Base-by-base conservation (phyloP, 2,329 filamentous ascomycete species). In the Talaromyces sp. region DNA sequence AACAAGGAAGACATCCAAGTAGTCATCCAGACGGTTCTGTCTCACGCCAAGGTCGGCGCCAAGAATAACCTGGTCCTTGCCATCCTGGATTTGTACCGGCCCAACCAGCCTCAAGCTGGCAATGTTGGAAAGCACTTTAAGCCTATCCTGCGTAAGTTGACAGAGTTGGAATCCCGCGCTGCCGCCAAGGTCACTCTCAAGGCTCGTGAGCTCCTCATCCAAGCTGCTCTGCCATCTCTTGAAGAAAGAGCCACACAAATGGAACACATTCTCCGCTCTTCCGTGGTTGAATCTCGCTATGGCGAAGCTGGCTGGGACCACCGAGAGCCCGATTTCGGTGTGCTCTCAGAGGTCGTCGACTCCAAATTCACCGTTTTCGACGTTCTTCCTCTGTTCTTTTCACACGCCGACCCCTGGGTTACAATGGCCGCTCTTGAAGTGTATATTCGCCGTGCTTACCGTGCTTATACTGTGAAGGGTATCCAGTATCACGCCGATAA, bases 351-450 rank as follows among this genome's bases (percentile, higher is more conserved):
- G 77, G 93, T 99, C 32, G 91, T 99, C 57, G 95, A 99, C 77
- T 98, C 95, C 58, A 96, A 96, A 80, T 98, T 96, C 81, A 98
- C 93, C 49, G 95, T 99, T 65, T 96, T 97, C 68, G 95, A 99
- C 72, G 95, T 99, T 19, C 78, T 99, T 66, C 90, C 93, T 8
- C 87, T 91, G 61, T 99, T 99, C 86, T 99, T 99, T 73, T 90
- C 88, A 35, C 92, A 99, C 77, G 86, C 90, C 49, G 95, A 99
- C 71, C 88, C 91, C 13, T 98, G 92, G 91, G 93, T 99, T 31
- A 91, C 91, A 8, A 81, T 97, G 63, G 95, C 95, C 62, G 91
- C 95, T 54, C 85, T 99, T 4, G 95, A 99, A 75, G 93, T 98
- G 55, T 99, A 99, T 75, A 88, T 96, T 64, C 93, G 95, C 69